Conservation (phyloP, 2,329 filamentous ascomycete species). For the Pseudogymnoascus sp. region DNA sequence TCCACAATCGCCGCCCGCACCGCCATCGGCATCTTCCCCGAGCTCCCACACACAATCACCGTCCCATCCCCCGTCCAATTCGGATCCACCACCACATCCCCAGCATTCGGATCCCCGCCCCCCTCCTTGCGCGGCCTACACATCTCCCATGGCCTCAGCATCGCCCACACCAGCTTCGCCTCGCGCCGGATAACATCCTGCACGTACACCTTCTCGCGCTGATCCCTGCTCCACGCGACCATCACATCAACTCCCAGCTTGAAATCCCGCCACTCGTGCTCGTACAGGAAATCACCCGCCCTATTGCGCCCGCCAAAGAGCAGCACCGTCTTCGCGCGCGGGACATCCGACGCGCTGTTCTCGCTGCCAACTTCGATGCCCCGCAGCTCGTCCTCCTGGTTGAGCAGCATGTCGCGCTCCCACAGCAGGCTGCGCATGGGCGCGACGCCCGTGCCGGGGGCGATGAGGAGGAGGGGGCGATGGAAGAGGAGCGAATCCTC, state of each 20-base stretch:
- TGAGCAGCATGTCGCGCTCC: slow-evolving; percentile 47
- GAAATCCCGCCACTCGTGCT: slow-evolving; percentile 59
- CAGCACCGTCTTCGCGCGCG: slow-evolving; percentile 38
- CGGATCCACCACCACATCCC: not conserved
- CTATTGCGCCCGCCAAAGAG: slow-evolving; percentile 80
- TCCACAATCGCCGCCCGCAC: slow-evolving; percentile 60
- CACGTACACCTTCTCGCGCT: slow-evolving; percentile 56
- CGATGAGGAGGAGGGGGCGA: slow-evolving; percentile 62
- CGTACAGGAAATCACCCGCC: slow-evolving; percentile 72
- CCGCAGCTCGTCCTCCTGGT: not conserved
- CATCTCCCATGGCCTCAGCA: slow-evolving; percentile 25
- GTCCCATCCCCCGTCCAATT: slow-evolving; percentile 37
- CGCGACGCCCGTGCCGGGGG: slow-evolving; percentile 79
- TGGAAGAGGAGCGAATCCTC: slow-evolving; percentile 38
- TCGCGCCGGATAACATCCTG: slow-evolving; percentile 36
- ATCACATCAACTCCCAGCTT: slow-evolving; percentile 43
- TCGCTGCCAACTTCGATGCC: not conserved
- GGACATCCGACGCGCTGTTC: not conserved
- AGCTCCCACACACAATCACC: slow-evolving; percentile 49
- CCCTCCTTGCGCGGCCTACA: slow-evolving; percentile 29
- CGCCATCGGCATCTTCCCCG: slow-evolving; percentile 63
- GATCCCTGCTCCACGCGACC: slow-evolving; percentile 65
- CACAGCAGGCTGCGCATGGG: slow-evolving; percentile 76
- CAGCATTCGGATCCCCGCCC: not conserved
- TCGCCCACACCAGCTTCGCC: slow-evolving; percentile 29